Percentiles rank a stretch among this genome's conserved stretches.
phyloP scores from a whole-genome alignment of 208 protist species.

The Crithidia fasciculata region DNA sequence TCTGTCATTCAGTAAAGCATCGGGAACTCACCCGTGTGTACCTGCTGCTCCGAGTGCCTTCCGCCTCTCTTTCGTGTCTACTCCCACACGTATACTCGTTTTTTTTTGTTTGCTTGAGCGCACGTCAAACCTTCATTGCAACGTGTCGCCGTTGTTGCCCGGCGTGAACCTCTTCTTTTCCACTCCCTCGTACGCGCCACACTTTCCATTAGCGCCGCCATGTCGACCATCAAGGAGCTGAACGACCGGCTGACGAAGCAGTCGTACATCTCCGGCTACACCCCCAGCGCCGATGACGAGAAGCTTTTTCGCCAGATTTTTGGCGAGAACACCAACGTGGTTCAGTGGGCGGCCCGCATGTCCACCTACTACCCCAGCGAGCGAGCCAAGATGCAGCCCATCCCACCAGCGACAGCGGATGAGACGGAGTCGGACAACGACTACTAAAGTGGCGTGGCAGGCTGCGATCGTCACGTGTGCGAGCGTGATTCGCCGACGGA shows the following conservation, averaged over 20 bases:
- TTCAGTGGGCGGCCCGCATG: slow-evolving; percentile 77
- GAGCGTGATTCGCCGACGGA: too few species aligned
- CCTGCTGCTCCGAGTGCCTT: too few species aligned
- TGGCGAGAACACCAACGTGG: slow-evolving; percentile 54
- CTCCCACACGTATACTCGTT: too few species aligned
- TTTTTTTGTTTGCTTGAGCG: too few species aligned
- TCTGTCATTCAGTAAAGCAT: too few species aligned
- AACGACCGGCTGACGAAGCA: slow-evolving; percentile 65
- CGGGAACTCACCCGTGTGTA: too few species aligned
- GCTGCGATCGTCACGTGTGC: too few species aligned
- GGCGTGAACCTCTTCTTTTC: background rate
- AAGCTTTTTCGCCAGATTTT: slow-evolving; percentile 57
- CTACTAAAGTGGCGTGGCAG: background rate
- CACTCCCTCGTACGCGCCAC: background rate
- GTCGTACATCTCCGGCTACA: slow-evolving; percentile 70
- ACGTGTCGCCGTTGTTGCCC: too few species aligned
- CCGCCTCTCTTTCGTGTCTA: too few species aligned
- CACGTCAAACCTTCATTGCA: too few species aligned
- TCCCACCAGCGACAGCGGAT: slow-evolving; percentile 14
- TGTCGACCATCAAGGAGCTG: slow-evolving; percentile 53
- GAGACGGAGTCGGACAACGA: slow-evolving; percentile 13
- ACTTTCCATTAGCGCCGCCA: background rate
- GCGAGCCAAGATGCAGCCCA: slow-evolving; percentile 41
- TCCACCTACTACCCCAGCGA: slow-evolving; percentile 69
- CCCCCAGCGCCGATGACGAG: slow-evolving; percentile 54